Conservation (phyloP, 495 filamentous ascomycete genomes). For the Astrocystis sublimbata region DNA sequence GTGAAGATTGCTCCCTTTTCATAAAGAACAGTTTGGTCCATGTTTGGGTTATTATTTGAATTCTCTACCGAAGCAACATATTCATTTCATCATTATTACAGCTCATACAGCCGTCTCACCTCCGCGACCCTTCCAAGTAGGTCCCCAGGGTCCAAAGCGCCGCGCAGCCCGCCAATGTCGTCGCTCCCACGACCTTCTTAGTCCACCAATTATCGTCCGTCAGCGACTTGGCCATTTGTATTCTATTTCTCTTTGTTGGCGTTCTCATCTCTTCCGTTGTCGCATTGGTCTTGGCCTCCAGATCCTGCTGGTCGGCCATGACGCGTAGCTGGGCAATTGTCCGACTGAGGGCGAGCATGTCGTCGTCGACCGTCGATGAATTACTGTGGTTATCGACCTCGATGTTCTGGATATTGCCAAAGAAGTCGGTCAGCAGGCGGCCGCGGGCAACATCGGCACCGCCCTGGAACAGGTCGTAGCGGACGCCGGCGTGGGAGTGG, state of each 20-base stretch:
- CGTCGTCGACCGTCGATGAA: constrained; percentile 68
- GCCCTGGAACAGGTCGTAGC: constrained; percentile 89
- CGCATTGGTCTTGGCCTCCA: constrained; percentile 35
- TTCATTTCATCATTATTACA: neutral
- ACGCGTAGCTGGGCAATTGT: constrained; percentile 62
- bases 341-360: constrained; percentile 63
- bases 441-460: constrained; percentile 71
- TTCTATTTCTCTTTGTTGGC: constrained; percentile 39
- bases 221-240: constrained; percentile 59
- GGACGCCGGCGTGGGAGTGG: constrained; percentile 85
- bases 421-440: constrained; percentile 89
- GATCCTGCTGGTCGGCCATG: constrained; percentile 49
- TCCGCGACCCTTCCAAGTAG: constrained; percentile 39
- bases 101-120: constrained; percentile 13
- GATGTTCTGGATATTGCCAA: constrained; percentile 96
- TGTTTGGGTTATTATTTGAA: too few relatives aligned
- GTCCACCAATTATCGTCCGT: constrained; percentile 67
- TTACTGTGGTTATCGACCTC: constrained; percentile 70
- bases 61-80: too few relatives aligned
- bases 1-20: too few relatives aligned
- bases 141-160: constrained; percentile 68
- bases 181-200: constrained; percentile 66
- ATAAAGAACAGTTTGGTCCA: too few relatives aligned
- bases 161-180: constrained; percentile 64
- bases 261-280: constrained; percentile 39